phyloP scores from a whole-genome alignment of 73 alveolate species.

The Paramecium caudatum region DNA sequence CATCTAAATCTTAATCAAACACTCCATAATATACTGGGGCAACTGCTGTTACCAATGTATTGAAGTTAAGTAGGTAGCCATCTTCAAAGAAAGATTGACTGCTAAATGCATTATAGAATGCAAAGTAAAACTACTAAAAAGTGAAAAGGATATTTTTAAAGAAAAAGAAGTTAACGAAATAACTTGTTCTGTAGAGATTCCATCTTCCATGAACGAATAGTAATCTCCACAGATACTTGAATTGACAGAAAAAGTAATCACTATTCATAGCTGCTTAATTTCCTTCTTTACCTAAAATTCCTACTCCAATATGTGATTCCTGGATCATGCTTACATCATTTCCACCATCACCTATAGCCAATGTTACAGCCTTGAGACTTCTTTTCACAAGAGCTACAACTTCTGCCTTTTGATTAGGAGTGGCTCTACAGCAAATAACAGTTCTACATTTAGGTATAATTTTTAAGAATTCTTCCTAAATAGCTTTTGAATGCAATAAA shows the following conservation, averaged over 20 bases:
- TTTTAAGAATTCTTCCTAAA: conserved; percentile 81
- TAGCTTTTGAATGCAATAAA: conserved; percentile 63
- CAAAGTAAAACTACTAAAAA: conserved; percentile 83
- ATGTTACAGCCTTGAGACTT: conserved; percentile 82
- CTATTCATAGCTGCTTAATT: conserved; percentile 97
- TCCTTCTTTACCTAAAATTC: conserved; percentile 99
- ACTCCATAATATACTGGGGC: conserved; percentile 74
- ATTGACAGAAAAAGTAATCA: conserved; percentile 97
- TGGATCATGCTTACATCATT: conserved; percentile 99
- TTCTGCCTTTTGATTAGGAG: conserved; percentile 95
- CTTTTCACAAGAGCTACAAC: conserved; percentile 91
- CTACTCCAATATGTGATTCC: conserved; percentile 99
- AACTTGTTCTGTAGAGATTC: conserved; percentile 90
- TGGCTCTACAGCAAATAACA: conserved; percentile 96
- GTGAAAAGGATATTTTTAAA: conserved; percentile 96
- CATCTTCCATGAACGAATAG: conserved; percentile 96
- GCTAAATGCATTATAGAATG: conserved; percentile 85
- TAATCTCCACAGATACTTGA: conserved; percentile 92
- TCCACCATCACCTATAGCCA: conserved; percentile 99
- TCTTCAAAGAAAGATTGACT: conserved; percentile 96
- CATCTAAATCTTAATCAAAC: conserved; percentile 66
- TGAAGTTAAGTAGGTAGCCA: conserved; percentile 93
- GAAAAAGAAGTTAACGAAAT: conserved; percentile 95
- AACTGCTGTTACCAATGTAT: conserved; percentile 94
- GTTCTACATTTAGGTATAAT: conserved; percentile 91